Percentiles rank a stretch among this genome's conserved stretches.
phyloP scores from a whole-genome alignment of 257 asterid species.

The Rubia yunnanensis region DNA sequence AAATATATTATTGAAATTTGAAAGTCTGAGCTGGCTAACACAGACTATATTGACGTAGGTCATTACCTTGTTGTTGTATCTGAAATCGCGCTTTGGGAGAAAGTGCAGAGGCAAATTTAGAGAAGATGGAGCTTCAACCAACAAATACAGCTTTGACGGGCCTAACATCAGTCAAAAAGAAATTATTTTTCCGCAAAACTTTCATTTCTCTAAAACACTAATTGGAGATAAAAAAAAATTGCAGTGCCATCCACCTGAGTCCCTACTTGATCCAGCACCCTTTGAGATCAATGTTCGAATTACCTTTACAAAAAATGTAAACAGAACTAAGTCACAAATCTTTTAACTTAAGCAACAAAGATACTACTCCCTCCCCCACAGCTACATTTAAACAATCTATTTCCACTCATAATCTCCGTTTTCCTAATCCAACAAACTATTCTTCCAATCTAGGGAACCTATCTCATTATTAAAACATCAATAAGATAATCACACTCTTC shows the following conservation, averaged over 20 bases:
- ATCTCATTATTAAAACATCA: not conserved
- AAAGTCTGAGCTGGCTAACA: not conserved
- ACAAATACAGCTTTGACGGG: constrained; percentile 68
- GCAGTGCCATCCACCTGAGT: constrained; percentile 41
- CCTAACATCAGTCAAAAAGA: constrained; percentile 33
- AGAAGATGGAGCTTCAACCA: constrained; percentile 76
- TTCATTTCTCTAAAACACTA: not conserved
- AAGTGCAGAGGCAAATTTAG: constrained; percentile 64
- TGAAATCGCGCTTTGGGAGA: constrained; percentile 88
- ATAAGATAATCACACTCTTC: not conserved
- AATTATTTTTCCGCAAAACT: constrained; percentile 2
- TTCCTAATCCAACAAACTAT: not conserved
- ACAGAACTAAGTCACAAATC: not conserved
- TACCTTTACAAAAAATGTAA: constrained; percentile 37
- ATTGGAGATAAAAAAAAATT: not conserved
- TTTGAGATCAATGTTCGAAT: constrained; percentile 71
- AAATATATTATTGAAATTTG: too few relatives aligned
- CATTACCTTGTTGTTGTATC: constrained; percentile 59
- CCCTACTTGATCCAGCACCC: constrained; percentile 64
- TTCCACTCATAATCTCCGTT: not conserved
- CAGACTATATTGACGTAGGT: not conserved
- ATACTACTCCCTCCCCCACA: not conserved
- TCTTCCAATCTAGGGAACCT: not conserved
- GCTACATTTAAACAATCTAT: not conserved
- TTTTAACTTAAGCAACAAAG: constrained; percentile 2